Evolutionary conservation across 768 basidiomycete genomes (phyloP), one percentile per base, ranked within the genome.

Genomic region (Rhizopogon rudus): DNA sequence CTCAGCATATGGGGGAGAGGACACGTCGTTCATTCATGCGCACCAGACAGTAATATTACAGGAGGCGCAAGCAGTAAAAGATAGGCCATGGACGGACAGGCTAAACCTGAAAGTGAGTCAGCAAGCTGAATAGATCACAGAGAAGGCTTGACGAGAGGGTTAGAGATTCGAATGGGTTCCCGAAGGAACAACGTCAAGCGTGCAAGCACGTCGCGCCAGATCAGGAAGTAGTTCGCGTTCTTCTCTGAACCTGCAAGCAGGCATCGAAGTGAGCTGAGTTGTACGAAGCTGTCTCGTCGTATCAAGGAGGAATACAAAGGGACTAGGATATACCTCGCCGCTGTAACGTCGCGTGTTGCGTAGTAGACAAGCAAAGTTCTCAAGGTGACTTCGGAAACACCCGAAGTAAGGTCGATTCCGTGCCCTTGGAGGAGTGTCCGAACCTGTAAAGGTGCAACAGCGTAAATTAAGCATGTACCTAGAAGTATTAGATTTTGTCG

Each of bases 151-250:
- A 46, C 28, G 60, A 57, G 39, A 14, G 59, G 33, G 50, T 87
- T 85, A 86, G 86, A 81, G 84, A 87, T 85, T 87, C 87, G 86
- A 87, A 87, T 87, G 83, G 82, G 78, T 25, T 85, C 80, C 84
- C 76, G 71, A 81, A 82, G 82, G 83, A 83, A 79, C 69, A 63
- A 66, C 74, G 75, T 77, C 75, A 83, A 84, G 60, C 35, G 80
- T 80, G 79, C 77, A 70, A 71, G 74, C 83, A 81, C 84, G 76
- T 86, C 83, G 75, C 73, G 70, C 69, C 75, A 40, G 54, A 52
- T 81, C 79, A 81, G 70, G 60, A 60, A 67, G 56, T 55, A 57
- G 67, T 70, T 69, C 74, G 75, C 60, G 52, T 77, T 80, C 71
- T 77, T 83, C 81, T 82, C 81, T 77, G 77, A 58, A 70, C 71